Conservation (phyloP, 805 yeast species). For the Ogataea pilisensis region DNA sequence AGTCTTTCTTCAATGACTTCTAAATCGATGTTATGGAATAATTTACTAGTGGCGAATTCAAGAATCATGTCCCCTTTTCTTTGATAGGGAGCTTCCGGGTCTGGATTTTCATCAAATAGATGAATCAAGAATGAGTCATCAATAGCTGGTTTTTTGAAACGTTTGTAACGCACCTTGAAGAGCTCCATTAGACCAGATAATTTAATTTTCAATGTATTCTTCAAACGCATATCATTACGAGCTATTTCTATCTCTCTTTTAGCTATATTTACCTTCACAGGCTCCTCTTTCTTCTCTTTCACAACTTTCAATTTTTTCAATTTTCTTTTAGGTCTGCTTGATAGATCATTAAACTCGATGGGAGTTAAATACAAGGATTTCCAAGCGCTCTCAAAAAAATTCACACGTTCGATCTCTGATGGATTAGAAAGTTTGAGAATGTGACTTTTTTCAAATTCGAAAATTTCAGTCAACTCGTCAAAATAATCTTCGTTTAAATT, state of each 20-base stretch:
- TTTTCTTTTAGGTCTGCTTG: conserved; percentile 50
- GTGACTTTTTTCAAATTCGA: conserved; percentile 53
- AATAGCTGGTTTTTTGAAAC: conserved; percentile 86
- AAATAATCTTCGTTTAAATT: conserved; percentile 25
- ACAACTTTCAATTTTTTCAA: conserved; percentile 36
- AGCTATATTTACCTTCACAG: conserved; percentile 1
- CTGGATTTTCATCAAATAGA: conserved; percentile 61
- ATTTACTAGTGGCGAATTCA: conserved; percentile 72
- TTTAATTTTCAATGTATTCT: conserved; percentile 80
- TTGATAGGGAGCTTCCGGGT: conserved; percentile 37
- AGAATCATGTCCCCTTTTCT: conserved; percentile 70
- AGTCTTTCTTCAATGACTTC: conserved; percentile 91
- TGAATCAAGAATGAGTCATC: conserved; percentile 74
- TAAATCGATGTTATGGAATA: conserved; percentile 82
- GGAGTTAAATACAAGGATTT: conserved; percentile 65
- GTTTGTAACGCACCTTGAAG: conserved; percentile 78
- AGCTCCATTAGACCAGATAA: conserved; percentile 85
- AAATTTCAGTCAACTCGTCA: conserved; percentile 46
- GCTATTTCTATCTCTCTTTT: conserved; percentile 38
- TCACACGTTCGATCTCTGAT: conserved; percentile 39
- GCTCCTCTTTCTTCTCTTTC: conserved; percentile 7
- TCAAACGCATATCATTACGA: conserved; percentile 68
- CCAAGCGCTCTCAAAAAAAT: conserved; percentile 54
- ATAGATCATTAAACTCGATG: conserved; percentile 59
- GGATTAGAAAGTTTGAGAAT: conserved; percentile 43